Evolutionary conservation across 2,329 filamentous ascomycete genomes (phyloP).

Genomic region (Gyromitra esculenta): DNA sequence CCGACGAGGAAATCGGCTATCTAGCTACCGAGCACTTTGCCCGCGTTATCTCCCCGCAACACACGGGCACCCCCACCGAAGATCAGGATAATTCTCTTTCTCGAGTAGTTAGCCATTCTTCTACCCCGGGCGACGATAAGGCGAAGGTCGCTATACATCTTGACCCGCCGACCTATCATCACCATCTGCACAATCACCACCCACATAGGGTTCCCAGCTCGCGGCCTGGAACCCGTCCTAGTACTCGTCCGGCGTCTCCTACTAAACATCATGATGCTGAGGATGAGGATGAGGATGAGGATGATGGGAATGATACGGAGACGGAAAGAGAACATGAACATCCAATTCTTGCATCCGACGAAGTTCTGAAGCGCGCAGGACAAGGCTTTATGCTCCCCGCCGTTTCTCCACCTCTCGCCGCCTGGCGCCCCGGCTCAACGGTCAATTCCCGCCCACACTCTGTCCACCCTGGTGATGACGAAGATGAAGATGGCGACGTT

Average conservation of each 20-base stretch:
- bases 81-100: constrained; percentile 25
- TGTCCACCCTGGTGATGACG: constrained; percentile 73
- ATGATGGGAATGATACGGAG: constrained; percentile 60
- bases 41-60: constrained; percentile 46
- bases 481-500: constrained; percentile 53
- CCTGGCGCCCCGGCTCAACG: constrained; percentile 65
- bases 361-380: constrained; percentile 78
- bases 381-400: constrained; percentile 79
- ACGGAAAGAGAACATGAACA: constrained; percentile 41
- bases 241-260: constrained; percentile 42
- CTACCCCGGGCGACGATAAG: constrained; percentile 29
- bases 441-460: constrained; percentile 45
- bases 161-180: constrained; percentile 36
- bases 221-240: constrained; percentile 39
- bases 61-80: constrained; percentile 12
- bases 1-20: constrained; percentile 90
- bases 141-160: constrained; percentile 44
- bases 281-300: constrained; percentile 68
- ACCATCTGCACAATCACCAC: constrained; percentile 44
- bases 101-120: constrained; percentile 8
- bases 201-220: constrained; percentile 36
- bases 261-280: constrained; percentile 59
- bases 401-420: constrained; percentile 75
- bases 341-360: constrained; percentile 89
- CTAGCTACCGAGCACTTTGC: constrained; percentile 85